Evolutionary conservation across 768 basidiomycete genomes (phyloP).

Genomic region (Holtermanniella nyarrowii): DNA sequence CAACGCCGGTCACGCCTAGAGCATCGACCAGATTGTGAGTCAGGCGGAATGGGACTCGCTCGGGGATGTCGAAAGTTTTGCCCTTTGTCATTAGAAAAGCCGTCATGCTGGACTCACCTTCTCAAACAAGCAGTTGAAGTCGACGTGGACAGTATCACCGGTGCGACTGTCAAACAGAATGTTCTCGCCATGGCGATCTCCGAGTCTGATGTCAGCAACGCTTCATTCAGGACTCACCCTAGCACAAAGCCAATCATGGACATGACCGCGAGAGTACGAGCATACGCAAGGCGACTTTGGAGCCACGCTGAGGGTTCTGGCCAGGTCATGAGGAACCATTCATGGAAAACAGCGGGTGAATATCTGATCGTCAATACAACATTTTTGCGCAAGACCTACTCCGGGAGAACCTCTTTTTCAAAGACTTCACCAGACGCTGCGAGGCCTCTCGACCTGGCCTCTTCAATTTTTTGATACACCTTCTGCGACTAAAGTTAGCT

Average conservation of each 20-base stretch:
- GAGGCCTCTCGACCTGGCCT: slow-evolving; percentile 15
- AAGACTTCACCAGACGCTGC: slow-evolving; percentile 34
- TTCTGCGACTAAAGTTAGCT: slow-evolving; percentile 30
- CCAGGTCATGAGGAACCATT: slow-evolving; percentile 96
- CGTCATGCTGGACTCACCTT: slow-evolving; percentile 50
- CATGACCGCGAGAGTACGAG: slow-evolving; percentile 88
- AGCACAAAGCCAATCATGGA: slow-evolving; percentile 97
- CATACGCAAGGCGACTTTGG: slow-evolving; percentile 72
- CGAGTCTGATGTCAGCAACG: slow-evolving; percentile 53
- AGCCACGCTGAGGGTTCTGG: slow-evolving; percentile 95
- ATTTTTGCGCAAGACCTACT: slow-evolving; percentile 44
- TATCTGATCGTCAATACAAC: slow-evolving; percentile 8
- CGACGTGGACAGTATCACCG: slow-evolving; percentile 89
- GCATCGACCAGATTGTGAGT: slow-evolving; percentile 90
- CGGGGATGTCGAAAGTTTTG: slow-evolving; percentile 73
- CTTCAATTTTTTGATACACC: slow-evolving; percentile 33
- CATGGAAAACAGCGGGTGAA: slow-evolving; percentile 78
- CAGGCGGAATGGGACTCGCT: slow-evolving; percentile 85
- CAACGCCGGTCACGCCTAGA: slow-evolving; percentile 82
- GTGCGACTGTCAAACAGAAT: slow-evolving; percentile 79
- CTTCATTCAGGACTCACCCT: slow-evolving; percentile 51
- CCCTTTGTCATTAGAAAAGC: slow-evolving; percentile 45
- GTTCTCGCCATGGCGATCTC: slow-evolving; percentile 93
- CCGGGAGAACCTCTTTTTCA: slow-evolving; percentile 48
- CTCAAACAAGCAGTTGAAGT: slow-evolving; percentile 96